Evolutionary conservation across 2,329 filamentous ascomycete species (phyloP), one percentile per base, ranked within the genome.

Genomic region (Aspergillus hortae): DNA sequence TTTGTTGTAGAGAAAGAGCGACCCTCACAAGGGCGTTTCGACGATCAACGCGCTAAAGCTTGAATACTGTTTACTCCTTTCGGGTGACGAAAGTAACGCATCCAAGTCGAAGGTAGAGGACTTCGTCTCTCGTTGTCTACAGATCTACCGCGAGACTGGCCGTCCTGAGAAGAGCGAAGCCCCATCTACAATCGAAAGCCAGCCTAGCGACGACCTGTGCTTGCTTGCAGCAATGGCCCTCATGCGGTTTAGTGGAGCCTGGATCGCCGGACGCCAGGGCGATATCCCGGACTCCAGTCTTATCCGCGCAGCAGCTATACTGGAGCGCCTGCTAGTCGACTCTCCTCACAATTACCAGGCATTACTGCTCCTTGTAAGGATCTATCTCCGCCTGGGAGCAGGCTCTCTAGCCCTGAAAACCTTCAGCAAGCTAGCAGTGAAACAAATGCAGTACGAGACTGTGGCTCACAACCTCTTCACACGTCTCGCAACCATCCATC

Each of bases 371-470:
- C 63, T 78, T 25, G 67, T 76, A 6, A 69, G 74, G 27, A 67
- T 77, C 23, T 76, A 76, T 50, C 61, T 74, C 21, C 64, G 71
- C 42, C 58, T 77, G 10, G 76, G 76, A 17, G 71, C 73, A 25
- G 70, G 74, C 6, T 77, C 75, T 25, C 66, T 76, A 15, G 76
- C 76, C n/a, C 61, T 78, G 56, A 70, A 67, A 38, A 69, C 66
- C 10, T 78, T 78, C 58, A 64, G 67, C 54, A 73, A 70, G 51
- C 67, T 79, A 15, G 74, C 73, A 14, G 67, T 78, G 46, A 79
- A 78, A 57, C 75, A 79, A 48, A 58, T 78, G 53, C 76, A 79
- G 59, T 75, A 70, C 56, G 75, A 78, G 56, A 74, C 72, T 15
- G 70, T 78, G 42, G 72, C 74, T 6, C 76, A 78, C 61, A 71